Evolutionary conservation across 2,329 filamentous ascomycete genomes (phyloP), one percentile per base, ranked within the genome.

Genomic region (Penicillium sp.): DNA sequence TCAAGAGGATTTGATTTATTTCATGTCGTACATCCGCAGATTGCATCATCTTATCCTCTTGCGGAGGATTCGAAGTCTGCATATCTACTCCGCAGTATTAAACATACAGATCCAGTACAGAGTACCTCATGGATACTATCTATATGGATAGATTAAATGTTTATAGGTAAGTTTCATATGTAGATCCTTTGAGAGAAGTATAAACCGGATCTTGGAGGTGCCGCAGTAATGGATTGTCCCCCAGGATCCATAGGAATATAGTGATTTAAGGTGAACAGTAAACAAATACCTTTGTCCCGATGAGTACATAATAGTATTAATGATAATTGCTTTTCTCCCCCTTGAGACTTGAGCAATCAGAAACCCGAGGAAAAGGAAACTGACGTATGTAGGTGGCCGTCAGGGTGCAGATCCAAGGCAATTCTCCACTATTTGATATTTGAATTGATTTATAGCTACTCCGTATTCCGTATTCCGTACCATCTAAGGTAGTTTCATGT

Each of bases 161-260:
- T 24, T 3, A 34, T 29, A 40, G 16, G 32, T 22, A 49, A 49
- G 31, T n/a, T 49, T 48, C 5, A 34, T 34, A 16, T 11, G 20
- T 48, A 47, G 31, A 54, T 37, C 38, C 24, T 48, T 29, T 2
- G 22, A 31, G n/a, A 18, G 13, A 46, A 22, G 43, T 45, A 32
- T 45, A 49, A 49, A 31, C n/a, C 48, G 31, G 49, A 51, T 44
- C 49, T 43, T 35, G 2, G 16, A 43, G 18, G 18, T 50, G 18
- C 38, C 38, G 29, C 7, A 44, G 13, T 11, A 42, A 40, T 34
- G 38, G 38, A 40, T 35, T 43, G 9, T 63, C 62, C 45, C 44
- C 61, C 63, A 61, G 20, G 45, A 45, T 59, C 50, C 58, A 65
- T 61, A 32, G 57, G 38, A 62, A 62, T 59, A 49, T 46, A 46